A percentile compares a stretch with the other conserved stretches of the same genome.
These are phyloP conservation scores for Friedmanniomyces endolithicus DNA, from an alignment of 495 filamentous ascomycete species.

Conservation along the genomic window DNA sequence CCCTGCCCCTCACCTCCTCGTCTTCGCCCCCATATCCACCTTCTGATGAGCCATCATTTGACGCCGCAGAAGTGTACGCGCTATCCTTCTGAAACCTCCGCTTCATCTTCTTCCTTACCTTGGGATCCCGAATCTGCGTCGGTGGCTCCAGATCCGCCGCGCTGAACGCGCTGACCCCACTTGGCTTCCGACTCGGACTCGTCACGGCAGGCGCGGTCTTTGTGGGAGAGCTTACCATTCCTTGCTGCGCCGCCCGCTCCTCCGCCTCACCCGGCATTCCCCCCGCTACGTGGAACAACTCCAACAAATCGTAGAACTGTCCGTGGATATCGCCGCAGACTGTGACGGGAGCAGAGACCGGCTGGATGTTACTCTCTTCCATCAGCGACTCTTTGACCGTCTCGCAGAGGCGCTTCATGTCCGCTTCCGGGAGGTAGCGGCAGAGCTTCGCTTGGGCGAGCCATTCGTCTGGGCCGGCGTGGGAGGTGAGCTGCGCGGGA, in stretches of 20 bases:
- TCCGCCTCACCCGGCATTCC: slow-evolving; percentile 78
- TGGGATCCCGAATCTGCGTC: slow-evolving; percentile 70
- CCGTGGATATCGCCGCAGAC: slow-evolving; percentile 98
- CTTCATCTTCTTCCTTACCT: slow-evolving; percentile 66
- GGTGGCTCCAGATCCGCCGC: slow-evolving; percentile 82
- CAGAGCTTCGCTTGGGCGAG: slow-evolving; percentile 88
- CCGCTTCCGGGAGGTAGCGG: slow-evolving; percentile 85
- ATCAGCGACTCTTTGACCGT: slow-evolving; percentile 97
- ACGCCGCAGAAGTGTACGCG: slow-evolving; percentile 28
- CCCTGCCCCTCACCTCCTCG: slow-evolving; percentile 34
- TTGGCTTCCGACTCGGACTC: slow-evolving; percentile 19
- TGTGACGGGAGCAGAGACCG: slow-evolving; percentile 90
- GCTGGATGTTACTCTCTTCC: slow-evolving; percentile 99
- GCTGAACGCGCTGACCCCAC: slow-evolving; percentile 39
- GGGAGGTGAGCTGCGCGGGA: slow-evolving; percentile 67
- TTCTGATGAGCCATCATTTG: slow-evolving; percentile 38
- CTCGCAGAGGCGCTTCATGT: slow-evolving; percentile 98
- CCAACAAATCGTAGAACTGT: slow-evolving; percentile 95
- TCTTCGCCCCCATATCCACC: slow-evolving; percentile 35
- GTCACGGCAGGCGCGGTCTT: slow-evolving; percentile 33
- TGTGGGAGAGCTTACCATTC: no score
- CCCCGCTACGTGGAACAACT: slow-evolving; percentile 90
- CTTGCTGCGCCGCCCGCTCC: slow-evolving; percentile 34
- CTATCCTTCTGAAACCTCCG: slow-evolving; percentile 30
- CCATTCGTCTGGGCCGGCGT: slow-evolving; percentile 91